These are phyloP conservation scores for Solanum virginianum DNA, from an alignment of 257 asterid genomes.

Conservation along the genomic window DNA sequence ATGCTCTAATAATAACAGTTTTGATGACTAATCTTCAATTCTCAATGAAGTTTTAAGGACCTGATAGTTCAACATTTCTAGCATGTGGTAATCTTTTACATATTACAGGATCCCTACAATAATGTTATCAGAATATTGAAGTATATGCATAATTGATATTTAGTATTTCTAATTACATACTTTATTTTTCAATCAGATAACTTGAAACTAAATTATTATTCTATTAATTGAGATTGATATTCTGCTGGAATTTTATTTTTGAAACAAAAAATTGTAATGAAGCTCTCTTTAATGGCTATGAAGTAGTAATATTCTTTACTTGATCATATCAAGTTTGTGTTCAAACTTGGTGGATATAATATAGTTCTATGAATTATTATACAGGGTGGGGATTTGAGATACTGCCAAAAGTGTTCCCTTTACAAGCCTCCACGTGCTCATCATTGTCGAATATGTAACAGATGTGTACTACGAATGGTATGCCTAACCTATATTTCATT, in stretches of 20 bases:
- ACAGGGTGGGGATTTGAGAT: slow-evolving; percentile 92
- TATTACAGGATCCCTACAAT: background rate
- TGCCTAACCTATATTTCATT: slow-evolving; percentile 20
- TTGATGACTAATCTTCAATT: background rate
- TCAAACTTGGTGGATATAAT: slow-evolving; percentile 3
- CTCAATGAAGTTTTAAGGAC: background rate
- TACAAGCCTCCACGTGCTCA: slow-evolving; percentile 95
- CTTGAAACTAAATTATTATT: background rate
- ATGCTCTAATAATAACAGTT: background rate
- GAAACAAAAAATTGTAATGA: background rate
- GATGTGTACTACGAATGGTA: slow-evolving; percentile 94
- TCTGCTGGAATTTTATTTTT: background rate
- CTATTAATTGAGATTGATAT: background rate
- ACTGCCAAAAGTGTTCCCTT: slow-evolving; percentile 81
- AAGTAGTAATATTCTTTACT: background rate
- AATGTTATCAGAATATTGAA: background rate
- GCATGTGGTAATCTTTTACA: background rate
- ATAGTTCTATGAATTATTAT: background rate
- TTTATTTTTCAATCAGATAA: background rate
- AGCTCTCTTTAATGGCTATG: background rate
- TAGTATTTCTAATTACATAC: background rate
- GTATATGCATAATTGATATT: background rate
- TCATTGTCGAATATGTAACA: slow-evolving; percentile 84
- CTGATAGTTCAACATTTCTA: background rate
- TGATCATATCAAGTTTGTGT: background rate